Conservation (phyloP, 345 rosid genomes). For the Geranium brycei region DNA sequence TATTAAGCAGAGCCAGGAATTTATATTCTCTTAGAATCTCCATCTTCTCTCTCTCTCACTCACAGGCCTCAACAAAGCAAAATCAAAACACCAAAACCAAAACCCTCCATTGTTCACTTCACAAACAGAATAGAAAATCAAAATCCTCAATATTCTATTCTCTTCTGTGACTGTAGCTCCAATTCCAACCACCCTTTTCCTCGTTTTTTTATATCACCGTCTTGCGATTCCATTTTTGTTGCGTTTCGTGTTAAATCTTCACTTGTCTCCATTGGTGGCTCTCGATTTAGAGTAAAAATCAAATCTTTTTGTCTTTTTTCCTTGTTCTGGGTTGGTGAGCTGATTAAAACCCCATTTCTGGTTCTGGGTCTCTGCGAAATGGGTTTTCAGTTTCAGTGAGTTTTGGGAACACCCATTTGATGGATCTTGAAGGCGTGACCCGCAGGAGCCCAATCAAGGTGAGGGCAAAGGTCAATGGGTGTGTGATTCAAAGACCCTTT, state of each 20-base stretch:
- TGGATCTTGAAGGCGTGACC: conserved; percentile 54
- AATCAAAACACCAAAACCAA: background rate
- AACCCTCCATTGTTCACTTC: background rate
- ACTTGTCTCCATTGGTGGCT: conserved; percentile 19
- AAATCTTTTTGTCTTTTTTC: background rate
- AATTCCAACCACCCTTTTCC: too few species aligned
- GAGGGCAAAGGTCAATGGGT: conserved; percentile 8
- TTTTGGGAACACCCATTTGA: conserved; percentile 11
- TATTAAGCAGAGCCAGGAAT: too few species aligned
- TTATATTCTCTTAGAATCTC: conserved; percentile 5
- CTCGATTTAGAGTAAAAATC: conserved; percentile 1
- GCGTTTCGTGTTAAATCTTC: conserved; percentile 23
- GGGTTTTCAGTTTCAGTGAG: conserved; percentile 10
- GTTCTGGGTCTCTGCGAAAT: conserved; percentile 18
- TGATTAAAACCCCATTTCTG: conserved; percentile 18
- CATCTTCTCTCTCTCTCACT: background rate
- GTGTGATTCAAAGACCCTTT: background rate
- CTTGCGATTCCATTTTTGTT: conserved; percentile 4
- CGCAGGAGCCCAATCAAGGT: conserved; percentile 48
- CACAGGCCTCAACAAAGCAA: background rate
- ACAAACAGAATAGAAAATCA: background rate
- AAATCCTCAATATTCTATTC: background rate
- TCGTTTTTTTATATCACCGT: too few species aligned
- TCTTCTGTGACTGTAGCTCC: conserved; percentile 11
- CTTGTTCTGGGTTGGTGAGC: conserved; percentile 12